Conservation (phyloP, 2,329 filamentous ascomycete species). For the Tolypocladium endophyticum region DNA sequence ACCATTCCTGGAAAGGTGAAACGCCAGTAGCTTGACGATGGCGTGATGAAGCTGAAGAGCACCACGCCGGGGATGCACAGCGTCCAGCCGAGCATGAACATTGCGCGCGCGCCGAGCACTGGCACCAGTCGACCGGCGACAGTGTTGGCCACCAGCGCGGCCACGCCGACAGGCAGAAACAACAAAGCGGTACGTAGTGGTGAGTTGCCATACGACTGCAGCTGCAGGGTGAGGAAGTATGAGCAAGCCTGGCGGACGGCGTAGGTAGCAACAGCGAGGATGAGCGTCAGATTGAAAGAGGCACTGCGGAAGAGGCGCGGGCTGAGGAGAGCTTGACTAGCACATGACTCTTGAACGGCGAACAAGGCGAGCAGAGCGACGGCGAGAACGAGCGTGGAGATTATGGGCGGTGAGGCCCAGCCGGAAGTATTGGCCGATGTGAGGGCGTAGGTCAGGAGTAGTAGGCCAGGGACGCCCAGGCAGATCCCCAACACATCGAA, state of each 20-base stretch:
- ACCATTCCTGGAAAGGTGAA: neutral
- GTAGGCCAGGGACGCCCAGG: neutral
- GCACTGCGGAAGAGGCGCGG: neutral
- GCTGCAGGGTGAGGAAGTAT: neutral
- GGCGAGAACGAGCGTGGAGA: neutral
- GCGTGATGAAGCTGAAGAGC: constrained; percentile 1
- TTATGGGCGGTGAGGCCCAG: neutral
- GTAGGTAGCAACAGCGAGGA: neutral
- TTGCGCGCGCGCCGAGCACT: neutral
- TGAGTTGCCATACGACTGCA: neutral
- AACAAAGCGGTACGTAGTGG: neutral
- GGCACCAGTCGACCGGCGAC: neutral
- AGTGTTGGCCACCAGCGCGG: constrained; percentile 1
- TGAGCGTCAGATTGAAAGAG: neutral
- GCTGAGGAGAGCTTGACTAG: neutral
- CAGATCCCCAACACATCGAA: neutral
- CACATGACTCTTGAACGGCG: neutral
- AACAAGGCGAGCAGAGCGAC: neutral
- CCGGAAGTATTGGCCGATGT: neutral
- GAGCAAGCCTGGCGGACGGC: neutral
- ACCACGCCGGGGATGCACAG: constrained; percentile 2
- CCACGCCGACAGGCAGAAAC: neutral
- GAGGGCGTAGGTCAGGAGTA: neutral
- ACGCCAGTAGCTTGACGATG: constrained; percentile 1
- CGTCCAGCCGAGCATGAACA: constrained; percentile 1